Conservation (phyloP, 345 rosid genomes). For the Citrus unshiu region DNA sequence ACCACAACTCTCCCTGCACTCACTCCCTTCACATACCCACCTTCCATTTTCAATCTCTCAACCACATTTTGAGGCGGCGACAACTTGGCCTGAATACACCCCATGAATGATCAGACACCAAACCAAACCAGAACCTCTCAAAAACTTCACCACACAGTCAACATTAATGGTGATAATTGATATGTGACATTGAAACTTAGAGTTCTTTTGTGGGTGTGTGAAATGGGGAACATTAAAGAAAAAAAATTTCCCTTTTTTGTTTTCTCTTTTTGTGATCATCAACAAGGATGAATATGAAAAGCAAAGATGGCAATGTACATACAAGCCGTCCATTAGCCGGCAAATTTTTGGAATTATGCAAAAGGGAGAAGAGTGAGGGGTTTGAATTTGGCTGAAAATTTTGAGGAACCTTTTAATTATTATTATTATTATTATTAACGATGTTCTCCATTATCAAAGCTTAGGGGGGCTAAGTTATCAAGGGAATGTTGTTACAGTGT, state of each 20-base stretch:
- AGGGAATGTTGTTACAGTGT: not conserved
- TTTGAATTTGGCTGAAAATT: conserved; percentile 1
- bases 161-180: conserved; percentile 3
- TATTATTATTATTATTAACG: not conserved
- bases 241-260: not conserved
- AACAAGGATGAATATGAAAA: conserved; percentile 10
- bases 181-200: conserved; percentile 11
- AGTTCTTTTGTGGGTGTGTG: not conserved
- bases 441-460: conserved; percentile 27
- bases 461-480: conserved; percentile 10
- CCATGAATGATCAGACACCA: conserved; percentile 30
- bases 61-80: conserved; percentile 21
- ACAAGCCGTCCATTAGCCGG: conserved; percentile 26
- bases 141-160: conserved; percentile 2
- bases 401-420: not conserved
- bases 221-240: not conserved
- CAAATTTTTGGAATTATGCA: conserved; percentile 32
- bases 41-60: conserved; percentile 23
- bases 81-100: conserved; percentile 33
- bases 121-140: not conserved
- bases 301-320: not conserved
- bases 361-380: not conserved
- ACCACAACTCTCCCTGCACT: not conserved
- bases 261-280: not conserved
- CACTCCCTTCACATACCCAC: conserved; percentile 22